These are phyloP conservation scores for Trichoderma breve DNA, from an alignment of 2,329 filamentous ascomycete species.

Conservation along the genomic window DNA sequence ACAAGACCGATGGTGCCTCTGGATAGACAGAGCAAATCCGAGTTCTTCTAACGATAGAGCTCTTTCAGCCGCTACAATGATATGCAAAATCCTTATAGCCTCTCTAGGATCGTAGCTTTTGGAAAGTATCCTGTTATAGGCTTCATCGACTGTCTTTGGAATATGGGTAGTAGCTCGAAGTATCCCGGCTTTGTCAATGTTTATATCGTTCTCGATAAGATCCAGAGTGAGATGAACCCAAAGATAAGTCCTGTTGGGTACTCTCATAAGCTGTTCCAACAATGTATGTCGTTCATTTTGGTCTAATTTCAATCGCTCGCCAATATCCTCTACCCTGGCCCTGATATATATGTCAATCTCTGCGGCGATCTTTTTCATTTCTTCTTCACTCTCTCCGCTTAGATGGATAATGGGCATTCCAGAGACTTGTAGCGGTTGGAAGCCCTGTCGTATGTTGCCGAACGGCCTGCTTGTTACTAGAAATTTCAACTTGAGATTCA, in stretches of 20 bases:
- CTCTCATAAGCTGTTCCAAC: not conserved
- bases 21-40: slow-evolving; percentile 23
- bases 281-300: not conserved
- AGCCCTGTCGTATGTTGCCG: not conserved
- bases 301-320: not conserved
- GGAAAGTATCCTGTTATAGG: not conserved
- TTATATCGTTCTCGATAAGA: not conserved
- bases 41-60: slow-evolving; percentile 29
- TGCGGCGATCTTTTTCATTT: not conserved
- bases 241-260: not conserved
- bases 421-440: not conserved
- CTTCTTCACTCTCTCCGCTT: not conserved
- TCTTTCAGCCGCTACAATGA: slow-evolving; percentile 26
- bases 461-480: not conserved
- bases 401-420: not conserved
- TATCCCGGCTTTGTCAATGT: not conserved
- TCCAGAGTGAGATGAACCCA: slow-evolving; percentile 23
- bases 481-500: not conserved
- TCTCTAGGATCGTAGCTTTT: slow-evolving; percentile 19
- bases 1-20: slow-evolving; percentile 11
- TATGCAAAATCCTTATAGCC: slow-evolving; percentile 25
- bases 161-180: not conserved
- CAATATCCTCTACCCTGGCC: not conserved
- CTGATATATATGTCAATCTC: not conserved
- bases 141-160: not conserved